A percentile compares a stretch with the other conserved stretches of the same genome.
Conservation (phyloP, 441 rosid species). For the Eruca vesicaria region DNA sequence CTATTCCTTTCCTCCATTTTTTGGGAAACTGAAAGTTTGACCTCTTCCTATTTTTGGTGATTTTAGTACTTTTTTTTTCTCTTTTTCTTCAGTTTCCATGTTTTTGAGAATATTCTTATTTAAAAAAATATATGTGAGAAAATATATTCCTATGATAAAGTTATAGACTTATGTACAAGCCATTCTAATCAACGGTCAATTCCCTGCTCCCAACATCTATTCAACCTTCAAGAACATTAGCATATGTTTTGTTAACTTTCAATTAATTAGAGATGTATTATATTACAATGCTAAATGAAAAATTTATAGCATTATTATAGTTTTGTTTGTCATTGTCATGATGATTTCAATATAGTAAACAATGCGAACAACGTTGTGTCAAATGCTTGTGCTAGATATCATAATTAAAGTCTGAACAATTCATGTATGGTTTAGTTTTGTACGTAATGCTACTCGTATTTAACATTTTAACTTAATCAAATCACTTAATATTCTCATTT, state of each 20-base stretch:
- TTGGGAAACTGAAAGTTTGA: conserved; percentile 9
- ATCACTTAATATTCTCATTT: too few species aligned
- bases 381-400: background rate
- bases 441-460: background rate
- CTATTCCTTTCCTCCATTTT: conserved; percentile 10
- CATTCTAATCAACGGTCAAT: background rate
- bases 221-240: background rate
- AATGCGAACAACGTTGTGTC: background rate
- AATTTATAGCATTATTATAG: background rate
- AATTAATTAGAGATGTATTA: background rate
- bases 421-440: background rate
- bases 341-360: background rate
- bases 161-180: background rate
- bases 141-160: background rate
- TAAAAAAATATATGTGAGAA: background rate
- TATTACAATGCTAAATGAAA: background rate
- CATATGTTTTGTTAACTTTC: background rate
- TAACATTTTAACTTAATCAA: too few species aligned
- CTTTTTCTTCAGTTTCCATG: too few species aligned
- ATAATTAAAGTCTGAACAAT: too few species aligned
- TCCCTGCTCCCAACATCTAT: background rate
- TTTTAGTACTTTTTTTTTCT: background rate
- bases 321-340: background rate
- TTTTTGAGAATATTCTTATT: too few species aligned
- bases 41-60: conserved; percentile 28